Percentiles rank a stretch among this genome's conserved stretches.
phyloP scores from a whole-genome alignment of 257 asterid species.

The Gentiana macrophylla region DNA sequence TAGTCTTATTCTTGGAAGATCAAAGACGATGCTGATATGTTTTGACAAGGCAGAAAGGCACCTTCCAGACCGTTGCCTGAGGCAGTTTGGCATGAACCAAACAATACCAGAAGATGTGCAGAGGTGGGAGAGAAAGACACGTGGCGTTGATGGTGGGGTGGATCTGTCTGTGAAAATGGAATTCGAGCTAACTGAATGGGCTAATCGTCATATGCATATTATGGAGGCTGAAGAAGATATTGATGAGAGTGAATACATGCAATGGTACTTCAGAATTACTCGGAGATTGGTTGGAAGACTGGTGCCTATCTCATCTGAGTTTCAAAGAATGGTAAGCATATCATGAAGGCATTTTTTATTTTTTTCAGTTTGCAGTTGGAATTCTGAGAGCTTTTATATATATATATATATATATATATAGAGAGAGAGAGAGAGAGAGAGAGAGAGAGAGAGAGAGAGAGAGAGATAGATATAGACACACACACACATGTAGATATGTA shows the following conservation, averaged over 20 bases:
- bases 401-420: too few species aligned
- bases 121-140: constrained; percentile 91
- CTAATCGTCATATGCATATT: constrained; percentile 56
- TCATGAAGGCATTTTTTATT: too few species aligned
- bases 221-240: constrained; percentile 80
- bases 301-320: constrained; percentile 81
- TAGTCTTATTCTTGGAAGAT: constrained; percentile 78
- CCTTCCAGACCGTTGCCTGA: constrained; percentile 91
- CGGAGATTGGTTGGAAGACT: constrained; percentile 86
- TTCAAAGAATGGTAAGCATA: constrained; percentile 69
- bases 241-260: constrained; percentile 78
- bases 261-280: constrained; percentile 66
- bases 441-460: too few species aligned
- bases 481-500: too few species aligned
- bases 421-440: too few species aligned
- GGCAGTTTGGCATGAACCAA: constrained; percentile 89
- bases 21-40: constrained; percentile 92
- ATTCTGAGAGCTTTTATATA: too few species aligned
- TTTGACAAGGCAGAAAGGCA: constrained; percentile 96
- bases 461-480: too few species aligned
- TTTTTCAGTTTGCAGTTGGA: too few species aligned
- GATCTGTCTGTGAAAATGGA: constrained; percentile 82
- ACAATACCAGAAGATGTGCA: constrained; percentile 70
- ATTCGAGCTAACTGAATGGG: constrained; percentile 80
- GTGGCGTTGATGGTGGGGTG: constrained; percentile 95